These are phyloP conservation scores for Erythrobasidium yunnanense DNA, from an alignment of 768 basidiomycete species.

Conservation along the genomic window DNA sequence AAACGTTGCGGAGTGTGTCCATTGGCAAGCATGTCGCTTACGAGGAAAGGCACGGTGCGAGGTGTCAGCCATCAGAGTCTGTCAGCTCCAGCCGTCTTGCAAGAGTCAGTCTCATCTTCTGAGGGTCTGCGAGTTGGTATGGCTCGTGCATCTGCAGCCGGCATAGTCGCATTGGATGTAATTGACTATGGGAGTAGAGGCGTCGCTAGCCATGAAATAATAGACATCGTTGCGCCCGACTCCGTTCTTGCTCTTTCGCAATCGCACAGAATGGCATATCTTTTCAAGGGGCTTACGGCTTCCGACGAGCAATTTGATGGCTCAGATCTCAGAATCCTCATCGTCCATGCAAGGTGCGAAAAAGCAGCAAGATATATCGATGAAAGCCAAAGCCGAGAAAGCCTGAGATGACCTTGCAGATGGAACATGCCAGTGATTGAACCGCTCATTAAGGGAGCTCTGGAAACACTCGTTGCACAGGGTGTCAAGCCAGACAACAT, in stretches of 20 bases:
- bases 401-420: slow-evolving; percentile 26
- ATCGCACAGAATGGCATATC: neutral
- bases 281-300: slow-evolving; percentile 19
- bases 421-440: slow-evolving; percentile 89
- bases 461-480: slow-evolving; percentile 64
- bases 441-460: slow-evolving; percentile 66
- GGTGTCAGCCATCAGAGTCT: too few relatives aligned
- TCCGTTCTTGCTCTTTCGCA: neutral
- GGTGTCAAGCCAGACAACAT: slow-evolving; percentile 88
- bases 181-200: too few relatives aligned
- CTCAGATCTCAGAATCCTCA: slow-evolving; percentile 67
- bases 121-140: too few relatives aligned
- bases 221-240: neutral
- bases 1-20: too few relatives aligned
- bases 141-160: too few relatives aligned
- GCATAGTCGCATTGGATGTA: too few relatives aligned
- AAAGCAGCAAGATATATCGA: neutral
- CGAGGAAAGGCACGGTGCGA: too few relatives aligned
- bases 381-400: neutral
- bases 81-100: too few relatives aligned
- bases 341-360: slow-evolving; percentile 70
- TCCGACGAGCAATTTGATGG: slow-evolving; percentile 55
- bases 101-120: too few relatives aligned
- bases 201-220: too few relatives aligned
- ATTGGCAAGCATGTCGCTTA: too few relatives aligned